A percentile compares a stretch with the other conserved stretches of the same genome.
Evolutionary conservation across 257 asterid genomes (phyloP).

Genomic region (Nicotiana sylvestris): DNA sequence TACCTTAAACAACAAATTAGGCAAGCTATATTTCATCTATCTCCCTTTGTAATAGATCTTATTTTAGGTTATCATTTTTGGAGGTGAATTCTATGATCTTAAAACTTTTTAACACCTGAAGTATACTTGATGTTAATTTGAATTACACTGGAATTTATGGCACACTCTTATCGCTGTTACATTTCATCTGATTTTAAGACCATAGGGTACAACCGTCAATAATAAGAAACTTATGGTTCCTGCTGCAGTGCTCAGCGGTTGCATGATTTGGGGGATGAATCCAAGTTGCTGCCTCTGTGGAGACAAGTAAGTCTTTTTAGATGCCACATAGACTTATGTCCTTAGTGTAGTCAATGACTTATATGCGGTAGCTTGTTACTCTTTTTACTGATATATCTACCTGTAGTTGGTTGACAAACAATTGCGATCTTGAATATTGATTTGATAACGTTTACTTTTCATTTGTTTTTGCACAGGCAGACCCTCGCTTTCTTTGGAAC

Average conservation of each 20-base stretch:
- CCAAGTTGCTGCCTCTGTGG: slow-evolving; percentile 95
- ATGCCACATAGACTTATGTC: neutral
- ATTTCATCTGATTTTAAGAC: neutral
- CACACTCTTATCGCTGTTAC: neutral
- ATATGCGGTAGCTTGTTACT: neutral
- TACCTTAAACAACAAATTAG: neutral
- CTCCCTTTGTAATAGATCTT: neutral
- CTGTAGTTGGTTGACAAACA: neutral
- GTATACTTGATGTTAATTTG: neutral
- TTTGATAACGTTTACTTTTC: slow-evolving; percentile 5
- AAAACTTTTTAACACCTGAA: neutral
- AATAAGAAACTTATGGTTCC: slow-evolving; percentile 16
- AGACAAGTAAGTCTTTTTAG: slow-evolving; percentile 57
- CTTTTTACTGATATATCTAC: slow-evolving; percentile 9
- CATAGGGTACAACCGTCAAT: neutral
- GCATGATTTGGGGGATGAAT: slow-evolving; percentile 86
- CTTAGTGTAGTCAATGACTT: neutral
- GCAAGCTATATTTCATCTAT: neutral
- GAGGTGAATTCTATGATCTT: neutral
- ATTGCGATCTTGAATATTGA: neutral
- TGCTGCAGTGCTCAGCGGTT: slow-evolving; percentile 66
- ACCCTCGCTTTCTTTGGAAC: slow-evolving; percentile 93
- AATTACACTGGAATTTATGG: neutral
- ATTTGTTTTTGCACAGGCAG: slow-evolving; percentile 55
- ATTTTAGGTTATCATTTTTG: slow-evolving; percentile 1